Percentiles rank a stretch among this genome's conserved stretches.
phyloP scores from a whole-genome alignment of 768 basidiomycete species.

The Suillus americanus region DNA sequence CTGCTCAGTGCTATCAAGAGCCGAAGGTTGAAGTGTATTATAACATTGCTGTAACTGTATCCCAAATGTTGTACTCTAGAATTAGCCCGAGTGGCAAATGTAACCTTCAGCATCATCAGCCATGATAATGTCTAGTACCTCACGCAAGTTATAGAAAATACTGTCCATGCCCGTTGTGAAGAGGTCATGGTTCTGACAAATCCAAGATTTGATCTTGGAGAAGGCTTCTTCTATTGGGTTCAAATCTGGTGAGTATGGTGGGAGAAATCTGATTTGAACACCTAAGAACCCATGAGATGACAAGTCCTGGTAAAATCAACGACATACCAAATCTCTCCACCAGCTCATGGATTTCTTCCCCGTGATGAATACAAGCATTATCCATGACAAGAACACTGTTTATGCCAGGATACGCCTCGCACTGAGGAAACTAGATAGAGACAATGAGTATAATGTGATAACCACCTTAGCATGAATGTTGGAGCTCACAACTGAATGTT shows the following conservation, averaged over 20 bases:
- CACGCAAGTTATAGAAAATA: slow-evolving; percentile 5
- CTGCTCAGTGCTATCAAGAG: too few species aligned
- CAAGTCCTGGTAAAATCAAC: not conserved
- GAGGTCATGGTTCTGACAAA: slow-evolving; percentile 9
- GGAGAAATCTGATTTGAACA: slow-evolving; percentile 28
- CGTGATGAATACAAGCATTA: slow-evolving; percentile 20
- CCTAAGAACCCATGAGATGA: slow-evolving; percentile 1
- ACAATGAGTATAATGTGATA: too few species aligned
- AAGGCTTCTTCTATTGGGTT: slow-evolving; percentile 43
- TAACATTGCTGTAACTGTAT: too few species aligned
- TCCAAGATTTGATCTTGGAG: slow-evolving; percentile 32
- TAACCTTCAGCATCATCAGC: slow-evolving; percentile 11
- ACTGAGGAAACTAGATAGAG: not conserved
- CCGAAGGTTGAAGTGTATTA: too few species aligned
- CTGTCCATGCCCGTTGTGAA: slow-evolving; percentile 7
- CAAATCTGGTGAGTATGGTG: slow-evolving; percentile 40
- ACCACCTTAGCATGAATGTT: too few species aligned
- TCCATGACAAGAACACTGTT: slow-evolving; percentile 20
- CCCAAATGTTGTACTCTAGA: not conserved
- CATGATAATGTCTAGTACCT: slow-evolving; percentile 10
- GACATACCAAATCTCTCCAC: slow-evolving; percentile 11
- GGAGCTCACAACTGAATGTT: slow-evolving; percentile 23
- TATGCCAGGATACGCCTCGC: slow-evolving; percentile 15
- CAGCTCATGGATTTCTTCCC: slow-evolving; percentile 10
- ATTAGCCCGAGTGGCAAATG: slow-evolving; percentile 14